phyloP scores from a whole-genome alignment of 495 filamentous ascomycete species.

The Glonium stellatum region DNA sequence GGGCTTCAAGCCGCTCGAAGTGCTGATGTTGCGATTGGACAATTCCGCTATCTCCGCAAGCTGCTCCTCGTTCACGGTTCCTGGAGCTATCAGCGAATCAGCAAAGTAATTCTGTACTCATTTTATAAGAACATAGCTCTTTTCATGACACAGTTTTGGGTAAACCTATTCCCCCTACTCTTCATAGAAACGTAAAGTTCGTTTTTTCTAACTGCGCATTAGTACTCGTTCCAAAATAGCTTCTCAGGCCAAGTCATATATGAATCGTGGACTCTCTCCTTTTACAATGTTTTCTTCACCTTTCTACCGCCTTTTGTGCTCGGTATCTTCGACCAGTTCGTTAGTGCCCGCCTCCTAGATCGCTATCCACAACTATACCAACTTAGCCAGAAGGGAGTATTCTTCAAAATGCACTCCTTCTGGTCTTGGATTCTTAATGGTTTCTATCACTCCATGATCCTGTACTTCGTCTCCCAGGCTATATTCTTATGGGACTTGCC shows the following conservation, averaged over 20 bases:
- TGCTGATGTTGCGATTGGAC: constrained; percentile 91
- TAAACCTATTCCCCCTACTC: background rate
- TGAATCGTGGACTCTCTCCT: constrained; percentile 97
- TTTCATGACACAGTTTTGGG: constrained; percentile 99
- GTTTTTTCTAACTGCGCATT: constrained; percentile 25
- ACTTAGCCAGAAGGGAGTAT: constrained; percentile 82
- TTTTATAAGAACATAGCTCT: constrained; percentile 99
- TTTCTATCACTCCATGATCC: constrained; percentile 89
- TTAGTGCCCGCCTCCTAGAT: constrained; percentile 91
- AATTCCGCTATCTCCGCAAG: constrained; percentile 94
- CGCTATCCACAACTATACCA: constrained; percentile 96
- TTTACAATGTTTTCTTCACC: constrained; percentile 99
- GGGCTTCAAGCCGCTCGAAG: constrained; percentile 97
- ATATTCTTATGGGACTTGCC: constrained; percentile 76
- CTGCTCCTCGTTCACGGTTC: constrained; percentile 91
- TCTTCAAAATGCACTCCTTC: constrained; percentile 89
- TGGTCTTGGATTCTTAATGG: constrained; percentile 87
- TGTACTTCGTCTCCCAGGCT: constrained; percentile 76
- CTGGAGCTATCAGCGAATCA: constrained; percentile 96
- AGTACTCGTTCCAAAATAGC: constrained; percentile 94
- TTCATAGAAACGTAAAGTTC: background rate
- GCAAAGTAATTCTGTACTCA: constrained; percentile 93
- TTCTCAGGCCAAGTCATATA: constrained; percentile 98
- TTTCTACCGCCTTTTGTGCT: constrained; percentile 89
- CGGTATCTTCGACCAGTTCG: constrained; percentile 97